Percentiles rank a stretch among this genome's conserved stretches.
Conservation (phyloP, 345 rosid species). For the Linum trigynum region DNA sequence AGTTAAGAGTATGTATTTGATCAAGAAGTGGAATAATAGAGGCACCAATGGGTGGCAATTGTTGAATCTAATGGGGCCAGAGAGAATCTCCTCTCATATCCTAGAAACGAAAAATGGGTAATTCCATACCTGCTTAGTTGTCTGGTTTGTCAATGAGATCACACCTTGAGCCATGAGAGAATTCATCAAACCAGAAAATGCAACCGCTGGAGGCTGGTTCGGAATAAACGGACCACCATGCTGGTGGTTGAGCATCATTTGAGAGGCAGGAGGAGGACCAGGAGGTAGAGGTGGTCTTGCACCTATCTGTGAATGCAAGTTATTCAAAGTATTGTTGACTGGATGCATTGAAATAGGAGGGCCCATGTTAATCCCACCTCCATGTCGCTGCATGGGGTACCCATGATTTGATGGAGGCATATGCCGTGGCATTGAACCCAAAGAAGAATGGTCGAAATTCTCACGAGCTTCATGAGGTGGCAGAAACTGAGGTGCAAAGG, state of each 20-base stretch:
- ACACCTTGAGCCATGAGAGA: slow-evolving; percentile 91
- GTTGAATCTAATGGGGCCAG: too few species aligned
- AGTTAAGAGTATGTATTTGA: too few species aligned
- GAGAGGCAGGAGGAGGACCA: slow-evolving; percentile 41
- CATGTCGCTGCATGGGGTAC: slow-evolving; percentile 39
- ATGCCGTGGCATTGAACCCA: slow-evolving; percentile 38
- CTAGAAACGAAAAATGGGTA: too few species aligned
- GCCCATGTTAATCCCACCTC: slow-evolving; percentile 19
- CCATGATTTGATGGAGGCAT: slow-evolving; percentile 36
- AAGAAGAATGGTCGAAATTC: slow-evolving; percentile 27
- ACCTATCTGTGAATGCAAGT: slow-evolving; percentile 33
- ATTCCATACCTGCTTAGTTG: slow-evolving; percentile 53
- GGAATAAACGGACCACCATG: slow-evolving; percentile 33
- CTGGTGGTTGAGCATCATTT: slow-evolving; percentile 36
- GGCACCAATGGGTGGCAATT: too few species aligned
- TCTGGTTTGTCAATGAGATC: slow-evolving; percentile 57
- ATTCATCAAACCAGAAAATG: slow-evolving; percentile 71
- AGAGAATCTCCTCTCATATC: too few species aligned
- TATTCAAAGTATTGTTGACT: slow-evolving; percentile 31
- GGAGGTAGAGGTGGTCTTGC: slow-evolving; percentile 51
- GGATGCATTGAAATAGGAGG: slow-evolving; percentile 27
- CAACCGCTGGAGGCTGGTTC: slow-evolving; percentile 42
- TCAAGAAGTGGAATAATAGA: too few species aligned
- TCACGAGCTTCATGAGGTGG: slow-evolving; percentile 35
- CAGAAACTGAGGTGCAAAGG: slow-evolving; percentile 38